Evolutionary conservation across 2,329 filamentous ascomycete genomes (phyloP), one percentile per base, ranked within the genome.

Genomic region (Biscogniauxia sp.): DNA sequence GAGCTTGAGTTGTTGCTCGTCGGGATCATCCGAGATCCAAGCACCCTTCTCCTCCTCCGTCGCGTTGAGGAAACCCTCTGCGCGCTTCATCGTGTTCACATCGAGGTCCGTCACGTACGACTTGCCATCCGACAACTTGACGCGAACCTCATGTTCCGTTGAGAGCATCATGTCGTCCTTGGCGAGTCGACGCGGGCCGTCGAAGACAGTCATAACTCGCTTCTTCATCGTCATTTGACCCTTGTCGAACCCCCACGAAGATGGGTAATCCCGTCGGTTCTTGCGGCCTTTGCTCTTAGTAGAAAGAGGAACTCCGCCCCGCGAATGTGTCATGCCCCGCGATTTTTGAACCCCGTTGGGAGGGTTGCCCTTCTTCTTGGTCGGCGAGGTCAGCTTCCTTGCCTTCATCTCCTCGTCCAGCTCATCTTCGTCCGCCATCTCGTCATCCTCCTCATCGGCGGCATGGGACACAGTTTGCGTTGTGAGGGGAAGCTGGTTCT

Each of bases 151-250:
- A 71, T 95, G 93, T 69, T 97, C 93, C 17, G 91, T 93, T 68
- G 93, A 92, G 55, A 99, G 88, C 93, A 97, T 96, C 92, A 98
- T 95, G 78, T 99, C 95, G 73, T 99, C 95, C 80, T 98, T 98
- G 85, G 91, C 95, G 55, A 99, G 83, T 51, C 94, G 88, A 57
- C 93, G 88, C 17, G 84, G 84, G 0, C 95, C 95, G 72, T 98
- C 93, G 71, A 96, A 99, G 20, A 96, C 91, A 65, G 92, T 92
- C 70, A 98, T 83, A 58, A 97, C 92, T 26, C 95, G 91, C 85
- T 97, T 97, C 86, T 96, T 97, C 87, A 96, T 96, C 73, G 91
- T 96, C 92, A 98, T 97, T 80, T 95, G 93, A 70, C 92, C 90
- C 71, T 91, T 88, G 64, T 93, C 86, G 70, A 93, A 95, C 56